phyloP scores from a whole-genome alignment of 2,329 filamentous ascomycete genomes.

The Aspergillus pseudotamarii region DNA sequence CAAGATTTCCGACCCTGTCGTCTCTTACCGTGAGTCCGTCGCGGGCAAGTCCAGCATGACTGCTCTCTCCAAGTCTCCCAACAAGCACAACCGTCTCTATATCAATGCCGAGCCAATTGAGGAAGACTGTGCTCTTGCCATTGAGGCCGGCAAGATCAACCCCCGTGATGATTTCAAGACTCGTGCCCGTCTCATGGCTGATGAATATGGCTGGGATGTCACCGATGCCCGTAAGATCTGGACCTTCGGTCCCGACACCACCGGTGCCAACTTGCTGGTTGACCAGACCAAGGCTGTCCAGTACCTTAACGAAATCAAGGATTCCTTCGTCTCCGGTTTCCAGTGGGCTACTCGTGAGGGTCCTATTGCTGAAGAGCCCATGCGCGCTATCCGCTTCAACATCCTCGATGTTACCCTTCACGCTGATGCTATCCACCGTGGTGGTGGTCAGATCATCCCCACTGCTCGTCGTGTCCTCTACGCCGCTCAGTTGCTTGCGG shows the following conservation, averaged over 20 bases:
- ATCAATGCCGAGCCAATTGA: constrained; percentile 86
- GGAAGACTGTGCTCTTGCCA: constrained; percentile 88
- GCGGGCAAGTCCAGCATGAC: constrained; percentile 83
- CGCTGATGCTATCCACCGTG: constrained; percentile 99
- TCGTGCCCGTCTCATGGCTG: constrained; percentile 92
- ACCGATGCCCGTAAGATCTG: constrained; percentile 99
- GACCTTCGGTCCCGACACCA: constrained; percentile 98
- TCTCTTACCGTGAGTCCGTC: constrained; percentile 98
- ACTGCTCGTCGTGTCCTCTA: constrained; percentile 97
- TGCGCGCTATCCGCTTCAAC: constrained; percentile 98
- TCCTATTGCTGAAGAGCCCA: constrained; percentile 96
- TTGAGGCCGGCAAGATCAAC: constrained; percentile 87
- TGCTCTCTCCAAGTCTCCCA: constrained; percentile 98
- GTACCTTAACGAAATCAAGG: constrained; percentile 99
- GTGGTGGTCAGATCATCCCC: constrained; percentile 98
- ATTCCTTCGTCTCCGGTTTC: constrained; percentile 99
- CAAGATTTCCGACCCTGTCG: constrained; percentile 96
- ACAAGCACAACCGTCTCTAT: constrained; percentile 99
- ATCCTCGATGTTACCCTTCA: constrained; percentile 99
- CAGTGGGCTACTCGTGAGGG: constrained; percentile 99
- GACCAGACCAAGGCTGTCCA: constrained; percentile 99
- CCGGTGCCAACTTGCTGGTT: constrained; percentile 95
- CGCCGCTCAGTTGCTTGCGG: constrained; percentile 85
- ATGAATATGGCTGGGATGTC: constrained; percentile 98
- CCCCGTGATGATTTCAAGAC: constrained; percentile 99